Conservation (phyloP, 2,329 filamentous ascomycete genomes). For the Fusarium sp. region DNA sequence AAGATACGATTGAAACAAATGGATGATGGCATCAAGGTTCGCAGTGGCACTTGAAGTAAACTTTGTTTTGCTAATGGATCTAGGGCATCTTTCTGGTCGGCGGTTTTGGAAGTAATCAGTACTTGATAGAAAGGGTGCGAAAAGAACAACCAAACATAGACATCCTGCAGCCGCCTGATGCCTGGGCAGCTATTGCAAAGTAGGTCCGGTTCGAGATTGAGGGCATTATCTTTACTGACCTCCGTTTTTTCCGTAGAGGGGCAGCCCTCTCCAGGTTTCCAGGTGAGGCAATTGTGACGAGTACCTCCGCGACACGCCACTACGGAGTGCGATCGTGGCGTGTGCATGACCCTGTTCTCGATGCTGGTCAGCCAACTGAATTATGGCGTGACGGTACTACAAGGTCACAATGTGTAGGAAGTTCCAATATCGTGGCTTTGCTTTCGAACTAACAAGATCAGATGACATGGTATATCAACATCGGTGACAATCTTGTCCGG, state of each 20-base stretch:
- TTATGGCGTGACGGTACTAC: neutral
- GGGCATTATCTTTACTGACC: neutral
- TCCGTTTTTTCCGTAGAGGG: neutral
- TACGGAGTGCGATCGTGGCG: neutral
- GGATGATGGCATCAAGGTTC: neutral
- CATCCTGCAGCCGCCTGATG: neutral
- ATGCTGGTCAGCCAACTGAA: neutral
- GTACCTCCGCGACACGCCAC: neutral
- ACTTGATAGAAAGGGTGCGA: neutral
- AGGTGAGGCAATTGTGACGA: neutral
- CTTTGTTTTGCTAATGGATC: neutral
- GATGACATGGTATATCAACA: neutral
- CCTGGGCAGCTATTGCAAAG: neutral
- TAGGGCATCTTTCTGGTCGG: neutral
- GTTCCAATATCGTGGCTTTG: neutral
- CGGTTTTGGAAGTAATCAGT: neutral
- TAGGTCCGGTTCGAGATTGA: neutral
- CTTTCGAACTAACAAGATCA: neutral
- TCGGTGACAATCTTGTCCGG: neutral
- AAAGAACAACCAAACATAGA: neutral
- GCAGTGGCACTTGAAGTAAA: rapidly evolving
- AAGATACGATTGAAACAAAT: neutral
- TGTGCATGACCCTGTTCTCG: neutral
- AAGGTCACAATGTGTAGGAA: neutral
- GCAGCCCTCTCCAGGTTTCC: neutral